Conservation (phyloP, 2,329 filamentous ascomycete genomes). For the Rhynchosporium agropyri region DNA sequence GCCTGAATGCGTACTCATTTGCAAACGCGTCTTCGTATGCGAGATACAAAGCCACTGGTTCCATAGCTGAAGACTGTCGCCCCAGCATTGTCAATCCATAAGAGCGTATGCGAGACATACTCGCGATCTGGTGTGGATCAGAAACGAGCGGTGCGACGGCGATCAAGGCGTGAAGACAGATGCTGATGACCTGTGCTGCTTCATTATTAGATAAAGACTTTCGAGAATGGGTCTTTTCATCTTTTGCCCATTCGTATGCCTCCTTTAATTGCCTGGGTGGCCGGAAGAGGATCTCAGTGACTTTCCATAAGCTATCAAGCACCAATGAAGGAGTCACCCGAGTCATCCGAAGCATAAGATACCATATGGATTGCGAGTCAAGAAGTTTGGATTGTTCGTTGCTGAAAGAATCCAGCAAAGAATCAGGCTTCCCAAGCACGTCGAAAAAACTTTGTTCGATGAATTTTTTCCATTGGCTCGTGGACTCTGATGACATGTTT, state of each 20-base stretch:
- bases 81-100: conserved; percentile 48
- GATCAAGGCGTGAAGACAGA: conserved; percentile 65
- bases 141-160: conserved; percentile 53
- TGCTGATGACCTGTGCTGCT: conserved; percentile 46
- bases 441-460: conserved; percentile 67
- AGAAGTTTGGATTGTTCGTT: conserved; percentile 52
- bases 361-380: conserved; percentile 65
- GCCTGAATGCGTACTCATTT: conserved; percentile 59
- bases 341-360: conserved; percentile 62
- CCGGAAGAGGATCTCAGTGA: conserved; percentile 59
- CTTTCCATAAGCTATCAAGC: conserved; percentile 66
- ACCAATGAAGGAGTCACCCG: conserved; percentile 60
- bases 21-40: conserved; percentile 66
- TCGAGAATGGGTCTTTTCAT: conserved; percentile 20
- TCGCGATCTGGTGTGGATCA: conserved; percentile 48
- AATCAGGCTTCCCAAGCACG: conserved; percentile 60
- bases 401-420: conserved; percentile 60
- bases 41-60: conserved; percentile 55
- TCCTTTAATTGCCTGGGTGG: conserved; percentile 46
- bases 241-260: conserved; percentile 36
- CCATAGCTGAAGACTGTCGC: conserved; percentile 50
- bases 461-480: conserved; percentile 58
- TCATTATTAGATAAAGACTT: conserved; percentile 36
- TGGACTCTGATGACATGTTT: conserved; percentile 16
- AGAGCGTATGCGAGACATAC: conserved; percentile 62